Percentiles rank a stretch among this genome's conserved stretches.
These are phyloP conservation scores for Chalciporus piperatus DNA, from an alignment of 768 basidiomycete species.

Conservation along the genomic window DNA sequence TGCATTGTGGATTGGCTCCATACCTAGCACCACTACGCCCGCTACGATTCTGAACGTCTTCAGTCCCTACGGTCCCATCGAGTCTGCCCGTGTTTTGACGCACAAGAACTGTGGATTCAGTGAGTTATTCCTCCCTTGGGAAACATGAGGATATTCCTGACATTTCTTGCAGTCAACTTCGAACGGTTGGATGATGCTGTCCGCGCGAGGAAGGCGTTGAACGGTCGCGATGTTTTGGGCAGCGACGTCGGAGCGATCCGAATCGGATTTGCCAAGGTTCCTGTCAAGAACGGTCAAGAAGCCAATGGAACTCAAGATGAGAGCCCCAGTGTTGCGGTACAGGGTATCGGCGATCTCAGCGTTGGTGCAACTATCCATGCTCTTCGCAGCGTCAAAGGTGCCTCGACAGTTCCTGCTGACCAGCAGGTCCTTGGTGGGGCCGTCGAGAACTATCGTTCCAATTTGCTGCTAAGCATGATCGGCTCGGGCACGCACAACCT, in stretches of 20 bases:
- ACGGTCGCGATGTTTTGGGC: conserved; percentile 93
- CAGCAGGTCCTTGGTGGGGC: conserved; percentile 90
- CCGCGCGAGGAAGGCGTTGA: conserved; percentile 90
- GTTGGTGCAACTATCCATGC: conserved; percentile 89
- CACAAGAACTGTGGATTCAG: conserved; percentile 97
- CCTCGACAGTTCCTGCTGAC: conserved; percentile 85
- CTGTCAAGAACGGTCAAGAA: conserved; percentile 82
- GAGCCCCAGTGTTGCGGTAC: conserved; percentile 61
- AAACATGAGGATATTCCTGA: conserved; percentile 6
- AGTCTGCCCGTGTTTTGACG: conserved; percentile 92
- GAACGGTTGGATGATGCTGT: conserved; percentile 97
- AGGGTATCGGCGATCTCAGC: conserved; percentile 81
- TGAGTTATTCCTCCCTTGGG: conserved; percentile 35
- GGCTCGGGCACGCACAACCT: conserved; percentile 66
- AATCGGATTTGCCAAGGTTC: conserved; percentile 96
- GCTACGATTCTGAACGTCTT: conserved; percentile 94
- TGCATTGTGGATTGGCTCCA: conserved; percentile 97
- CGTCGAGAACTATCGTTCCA: conserved; percentile 93
- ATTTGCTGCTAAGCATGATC: conserved; percentile 87
- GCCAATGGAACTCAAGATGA: conserved; percentile 59
- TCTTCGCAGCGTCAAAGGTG: conserved; percentile 86
- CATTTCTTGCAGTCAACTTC: conserved; percentile 71
- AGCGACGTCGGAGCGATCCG: conserved; percentile 95
- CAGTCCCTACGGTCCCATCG: conserved; percentile 95
- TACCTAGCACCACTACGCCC: conserved; percentile 92